A percentile compares a stretch with the other conserved stretches of the same genome.
These are phyloP conservation scores for Epichloe typhina DNA, from an alignment of 2,329 filamentous ascomycete genomes.

Conservation along the genomic window DNA sequence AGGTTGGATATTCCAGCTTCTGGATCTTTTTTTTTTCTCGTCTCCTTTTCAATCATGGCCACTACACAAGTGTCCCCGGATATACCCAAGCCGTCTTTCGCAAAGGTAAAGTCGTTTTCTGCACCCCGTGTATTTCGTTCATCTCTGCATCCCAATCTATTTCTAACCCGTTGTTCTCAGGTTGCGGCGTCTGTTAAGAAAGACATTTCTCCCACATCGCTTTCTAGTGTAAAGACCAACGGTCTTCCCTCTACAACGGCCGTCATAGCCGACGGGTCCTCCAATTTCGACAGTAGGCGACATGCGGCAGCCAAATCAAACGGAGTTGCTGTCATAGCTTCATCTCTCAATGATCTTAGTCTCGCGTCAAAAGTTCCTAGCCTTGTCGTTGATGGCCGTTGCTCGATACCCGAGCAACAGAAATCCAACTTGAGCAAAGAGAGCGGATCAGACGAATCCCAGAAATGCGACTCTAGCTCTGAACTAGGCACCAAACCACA, in stretches of 20 bases:
- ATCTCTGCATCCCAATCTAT: not conserved
- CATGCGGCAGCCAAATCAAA: constrained; percentile 8
- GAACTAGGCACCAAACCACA: constrained; percentile 67
- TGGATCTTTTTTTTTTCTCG: constrained; percentile 3
- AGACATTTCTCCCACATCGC: constrained; percentile 9
- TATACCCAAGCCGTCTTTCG: constrained; percentile 54
- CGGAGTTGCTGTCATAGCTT: constrained; percentile 14
- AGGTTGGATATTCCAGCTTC: constrained; percentile 12
- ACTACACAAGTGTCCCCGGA: constrained; percentile 33
- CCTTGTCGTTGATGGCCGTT: constrained; percentile 37
- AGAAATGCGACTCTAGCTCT: constrained; percentile 48
- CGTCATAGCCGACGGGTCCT: constrained; percentile 7
- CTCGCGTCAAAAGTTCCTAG: constrained; percentile 21
- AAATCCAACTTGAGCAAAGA: constrained; percentile 21
- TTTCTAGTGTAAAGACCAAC: constrained; percentile 4
- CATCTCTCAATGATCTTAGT: constrained; percentile 18
- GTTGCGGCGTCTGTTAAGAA: constrained; percentile 33
- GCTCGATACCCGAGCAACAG: constrained; percentile 21
- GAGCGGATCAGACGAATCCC: constrained; percentile 42
- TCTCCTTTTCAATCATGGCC: constrained; percentile 26
- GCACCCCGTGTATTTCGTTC: not conserved
- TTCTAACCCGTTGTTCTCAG: constrained; percentile 16
- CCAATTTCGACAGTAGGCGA: constrained; percentile 8
- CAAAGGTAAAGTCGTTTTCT: constrained; percentile 44
- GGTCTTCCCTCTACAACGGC: constrained; percentile 8